A percentile compares a stretch with the other conserved stretches of the same genome.
These are phyloP conservation scores for Solanum peruvianum DNA, from an alignment of 257 asterid genomes.

Conservation along the genomic window DNA sequence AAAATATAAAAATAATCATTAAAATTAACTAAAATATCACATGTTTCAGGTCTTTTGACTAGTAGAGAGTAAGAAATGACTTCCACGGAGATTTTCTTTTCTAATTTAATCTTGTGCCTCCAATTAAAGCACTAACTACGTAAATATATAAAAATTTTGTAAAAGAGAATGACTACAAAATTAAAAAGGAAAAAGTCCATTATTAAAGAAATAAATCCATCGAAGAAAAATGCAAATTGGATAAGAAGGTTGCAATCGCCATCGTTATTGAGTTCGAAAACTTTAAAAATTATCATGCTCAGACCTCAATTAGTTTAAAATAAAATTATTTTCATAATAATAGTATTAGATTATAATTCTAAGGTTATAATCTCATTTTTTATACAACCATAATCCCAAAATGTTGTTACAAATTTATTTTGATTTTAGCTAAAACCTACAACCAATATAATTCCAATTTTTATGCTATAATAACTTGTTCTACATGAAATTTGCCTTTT, in stretches of 20 bases:
- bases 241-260: background rate
- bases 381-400: background rate
- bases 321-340: background rate
- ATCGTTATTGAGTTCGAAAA: background rate
- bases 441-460: no score
- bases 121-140: background rate
- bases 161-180: background rate
- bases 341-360: background rate
- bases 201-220: background rate
- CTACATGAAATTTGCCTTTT: no score
- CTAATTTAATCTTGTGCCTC: background rate
- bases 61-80: background rate
- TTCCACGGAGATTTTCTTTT: background rate
- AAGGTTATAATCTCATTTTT: background rate
- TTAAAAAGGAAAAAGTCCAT: background rate
- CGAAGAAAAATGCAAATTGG: background rate
- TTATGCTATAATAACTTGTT: background rate
- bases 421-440: background rate
- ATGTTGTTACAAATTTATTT: background rate
- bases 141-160: background rate
- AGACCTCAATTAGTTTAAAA: background rate
- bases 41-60: background rate
- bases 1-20: background rate
- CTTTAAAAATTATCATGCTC: background rate
- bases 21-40: background rate